These are phyloP conservation scores for Clohesyomyces aquaticus DNA, from an alignment of 495 filamentous ascomycete genomes.

Conservation along the genomic window DNA sequence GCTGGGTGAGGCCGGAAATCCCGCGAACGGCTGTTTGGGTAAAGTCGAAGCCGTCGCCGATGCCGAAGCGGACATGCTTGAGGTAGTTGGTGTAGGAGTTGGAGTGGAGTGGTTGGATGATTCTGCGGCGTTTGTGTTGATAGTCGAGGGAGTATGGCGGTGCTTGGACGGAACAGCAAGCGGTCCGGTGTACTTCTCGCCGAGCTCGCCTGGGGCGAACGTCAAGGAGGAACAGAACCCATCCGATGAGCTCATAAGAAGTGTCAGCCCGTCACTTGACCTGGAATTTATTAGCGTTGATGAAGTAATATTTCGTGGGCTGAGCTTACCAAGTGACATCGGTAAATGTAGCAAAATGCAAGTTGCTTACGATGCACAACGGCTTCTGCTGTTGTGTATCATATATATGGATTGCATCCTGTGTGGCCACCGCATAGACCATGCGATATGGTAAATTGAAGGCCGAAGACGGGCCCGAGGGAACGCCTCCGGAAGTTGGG, in stretches of 20 bases:
- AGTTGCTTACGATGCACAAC: conserved; percentile 88
- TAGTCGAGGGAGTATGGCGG: conserved; percentile 34
- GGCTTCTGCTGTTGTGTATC: conserved; percentile 97
- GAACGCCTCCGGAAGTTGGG: conserved; percentile 59
- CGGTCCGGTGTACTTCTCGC: conserved; percentile 77
- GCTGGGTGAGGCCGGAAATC: conserved; percentile 61
- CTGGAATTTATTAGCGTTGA: conserved; percentile 55
- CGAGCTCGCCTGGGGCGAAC: conserved; percentile 83
- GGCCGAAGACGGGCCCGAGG: conserved; percentile 54
- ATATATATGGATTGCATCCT: conserved; percentile 94
- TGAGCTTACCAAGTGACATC: conserved; percentile 85
- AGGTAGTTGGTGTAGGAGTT: conserved; percentile 40
- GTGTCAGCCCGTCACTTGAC: conserved; percentile 88
- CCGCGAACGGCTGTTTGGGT: conserved; percentile 32
- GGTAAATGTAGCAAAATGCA: conserved; percentile 97
- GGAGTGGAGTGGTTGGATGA: conserved; percentile 41
- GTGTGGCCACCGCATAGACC: conserved; percentile 95
- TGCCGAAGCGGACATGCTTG: conserved; percentile 32
- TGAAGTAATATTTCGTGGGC: not conserved
- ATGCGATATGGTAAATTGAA: conserved; percentile 91
- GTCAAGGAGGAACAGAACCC: conserved; percentile 93
- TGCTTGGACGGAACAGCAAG: conserved; percentile 50
- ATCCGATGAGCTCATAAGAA: conserved; percentile 96
- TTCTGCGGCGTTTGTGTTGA: conserved; percentile 39
- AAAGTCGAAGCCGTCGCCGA: conserved; percentile 37